A percentile compares a stretch with the other conserved stretches of the same genome.
phyloP scores from a whole-genome alignment of 1,284 basidiomycete species.

The Ustilago curta region DNA sequence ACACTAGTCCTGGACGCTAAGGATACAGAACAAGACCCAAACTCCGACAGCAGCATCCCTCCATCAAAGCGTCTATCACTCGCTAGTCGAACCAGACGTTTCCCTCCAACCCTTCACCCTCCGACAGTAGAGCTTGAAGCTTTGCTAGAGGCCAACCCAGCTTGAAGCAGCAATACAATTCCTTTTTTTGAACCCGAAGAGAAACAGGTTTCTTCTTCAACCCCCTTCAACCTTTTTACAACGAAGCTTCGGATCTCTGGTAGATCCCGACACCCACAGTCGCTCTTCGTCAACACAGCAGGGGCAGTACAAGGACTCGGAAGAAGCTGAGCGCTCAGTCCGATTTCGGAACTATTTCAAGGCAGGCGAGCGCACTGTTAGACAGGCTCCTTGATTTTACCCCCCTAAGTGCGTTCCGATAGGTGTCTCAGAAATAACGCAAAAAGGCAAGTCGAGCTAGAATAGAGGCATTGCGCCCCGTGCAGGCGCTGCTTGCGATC shows the following conservation, averaged over 20 bases:
- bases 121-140: slow-evolving; percentile 2
- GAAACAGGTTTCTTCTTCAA: slow-evolving; percentile 3
- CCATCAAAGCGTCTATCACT: not conserved
- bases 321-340: not conserved
- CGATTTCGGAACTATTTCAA: not conserved
- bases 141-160: not conserved
- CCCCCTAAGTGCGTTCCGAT: slow-evolving; percentile 19
- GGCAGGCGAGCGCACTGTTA: slow-evolving; percentile 21
- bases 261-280: not conserved
- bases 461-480: not conserved
- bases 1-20: not conserved
- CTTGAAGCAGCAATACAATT: not conserved
- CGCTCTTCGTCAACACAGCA: not conserved
- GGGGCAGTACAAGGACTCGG: too few species aligned
- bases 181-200: not conserved
- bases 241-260: slow-evolving; percentile 1
- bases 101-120: too few species aligned
- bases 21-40: not conserved
- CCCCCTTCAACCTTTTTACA: not conserved
- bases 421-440: slow-evolving; percentile 23
- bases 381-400: slow-evolving; percentile 8
- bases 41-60: not conserved
- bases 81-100: slow-evolving; percentile 2
- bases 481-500: not conserved
- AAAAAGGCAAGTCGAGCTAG: slow-evolving; percentile 15